A percentile compares a stretch with the other conserved stretches of the same genome.
Evolutionary conservation across 2,329 filamentous ascomycete species (phyloP).

Genomic region (Aureobasidium musti): DNA sequence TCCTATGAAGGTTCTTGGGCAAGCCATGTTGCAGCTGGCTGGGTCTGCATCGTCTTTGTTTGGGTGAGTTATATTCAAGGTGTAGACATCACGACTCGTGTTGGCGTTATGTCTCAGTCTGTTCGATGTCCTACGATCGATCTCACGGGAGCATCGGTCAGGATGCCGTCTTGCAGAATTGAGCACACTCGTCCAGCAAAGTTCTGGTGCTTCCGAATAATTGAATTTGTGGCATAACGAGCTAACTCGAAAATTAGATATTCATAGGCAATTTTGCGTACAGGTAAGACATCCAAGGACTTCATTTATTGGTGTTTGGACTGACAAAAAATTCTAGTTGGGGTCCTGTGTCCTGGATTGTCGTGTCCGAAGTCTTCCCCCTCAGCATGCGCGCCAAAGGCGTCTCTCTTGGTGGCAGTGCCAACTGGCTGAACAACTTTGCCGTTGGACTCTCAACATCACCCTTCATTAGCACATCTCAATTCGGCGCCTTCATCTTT

Average conservation of each 20-base stretch:
- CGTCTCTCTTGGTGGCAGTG: slow-evolving; percentile 33
- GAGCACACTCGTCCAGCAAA: no score
- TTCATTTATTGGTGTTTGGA: background rate
- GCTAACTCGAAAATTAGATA: no score
- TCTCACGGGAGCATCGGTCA: no score
- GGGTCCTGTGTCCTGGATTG: slow-evolving; percentile 48
- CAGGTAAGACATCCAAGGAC: slow-evolving; percentile 9
- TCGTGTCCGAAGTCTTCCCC: slow-evolving; percentile 37
- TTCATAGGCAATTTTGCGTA: slow-evolving; percentile 74
- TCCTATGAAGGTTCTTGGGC: slow-evolving; percentile 36
- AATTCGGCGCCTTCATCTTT: slow-evolving; percentile 36
- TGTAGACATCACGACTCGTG: no score
- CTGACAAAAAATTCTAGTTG: slow-evolving; percentile 47
- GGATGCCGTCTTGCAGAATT: no score
- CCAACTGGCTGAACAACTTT: slow-evolving; percentile 34
- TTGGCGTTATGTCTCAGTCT: no score
- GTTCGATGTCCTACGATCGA: no score
- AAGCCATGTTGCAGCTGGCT: slow-evolving; percentile 33
- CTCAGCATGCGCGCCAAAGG: slow-evolving; percentile 37
- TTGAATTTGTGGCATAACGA: no score
- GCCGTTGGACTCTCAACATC: slow-evolving; percentile 33
- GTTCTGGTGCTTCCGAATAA: no score
- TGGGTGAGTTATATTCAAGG: slow-evolving; percentile 54
- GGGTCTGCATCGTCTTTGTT: slow-evolving; percentile 63
- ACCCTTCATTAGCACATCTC: slow-evolving; percentile 31